These are phyloP conservation scores for Melastoma candidum DNA, from an alignment of 441 rosid species.

Conservation along the genomic window DNA sequence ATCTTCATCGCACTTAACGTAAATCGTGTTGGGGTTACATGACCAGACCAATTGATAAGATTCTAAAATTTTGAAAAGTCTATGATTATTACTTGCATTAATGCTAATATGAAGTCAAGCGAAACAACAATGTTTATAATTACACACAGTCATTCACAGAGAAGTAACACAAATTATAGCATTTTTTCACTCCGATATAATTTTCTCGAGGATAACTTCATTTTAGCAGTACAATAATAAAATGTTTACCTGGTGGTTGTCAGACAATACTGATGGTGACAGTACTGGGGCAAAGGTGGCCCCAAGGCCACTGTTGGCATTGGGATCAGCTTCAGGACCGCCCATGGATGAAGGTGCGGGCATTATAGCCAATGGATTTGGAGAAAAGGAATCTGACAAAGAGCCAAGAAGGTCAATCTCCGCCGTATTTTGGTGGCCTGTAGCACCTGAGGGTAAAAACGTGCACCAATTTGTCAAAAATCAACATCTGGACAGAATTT, in stretches of 20 bases:
- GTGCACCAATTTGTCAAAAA: constrained; percentile 1
- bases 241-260: neutral
- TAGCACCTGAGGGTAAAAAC: constrained; percentile 27
- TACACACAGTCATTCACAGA: neutral
- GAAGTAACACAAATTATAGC: too few relatives aligned
- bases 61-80: too few relatives aligned
- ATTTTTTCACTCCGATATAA: too few relatives aligned
- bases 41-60: too few relatives aligned
- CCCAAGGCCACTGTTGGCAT: constrained; percentile 30
- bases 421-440: constrained; percentile 36
- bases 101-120: too few relatives aligned
- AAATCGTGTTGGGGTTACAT: too few relatives aligned
- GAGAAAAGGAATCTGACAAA: constrained; percentile 59
- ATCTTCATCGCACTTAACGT: too few relatives aligned
- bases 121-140: neutral
- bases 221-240: too few relatives aligned
- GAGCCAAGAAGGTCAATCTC: constrained; percentile 87
- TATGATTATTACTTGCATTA: too few relatives aligned
- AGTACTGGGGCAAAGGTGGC: constrained; percentile 31
- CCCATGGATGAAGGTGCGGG: constrained; percentile 36
- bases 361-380: constrained; percentile 66
- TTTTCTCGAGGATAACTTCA: too few relatives aligned
- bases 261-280: constrained; percentile 18
- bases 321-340: constrained; percentile 40
- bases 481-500: too few relatives aligned